Percentiles rank a stretch among this genome's conserved stretches.
phyloP scores from a whole-genome alignment of 2,329 filamentous ascomycete species.

The Fusarium mexicanum region DNA sequence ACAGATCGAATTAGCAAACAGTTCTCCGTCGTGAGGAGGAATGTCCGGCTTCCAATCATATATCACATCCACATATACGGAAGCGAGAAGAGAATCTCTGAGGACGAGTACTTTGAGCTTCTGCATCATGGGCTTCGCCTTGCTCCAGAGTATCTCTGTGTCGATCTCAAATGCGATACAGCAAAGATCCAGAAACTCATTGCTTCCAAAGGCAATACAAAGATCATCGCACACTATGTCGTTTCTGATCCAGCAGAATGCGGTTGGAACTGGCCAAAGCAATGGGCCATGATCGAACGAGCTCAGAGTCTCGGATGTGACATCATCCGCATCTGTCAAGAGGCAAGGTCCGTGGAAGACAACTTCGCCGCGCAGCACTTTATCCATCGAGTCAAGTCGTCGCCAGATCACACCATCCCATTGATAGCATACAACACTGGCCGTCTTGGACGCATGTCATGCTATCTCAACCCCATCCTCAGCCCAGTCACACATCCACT shows the following conservation, averaged over 20 bases:
- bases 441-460: neutral
- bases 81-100: fast-evolving
- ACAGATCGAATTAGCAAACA: neutral
- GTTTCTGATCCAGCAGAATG: neutral
- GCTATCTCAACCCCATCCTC: neutral
- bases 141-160: neutral
- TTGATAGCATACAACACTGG: slow-evolving; percentile 5
- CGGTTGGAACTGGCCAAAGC: neutral
- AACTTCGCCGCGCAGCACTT: slow-evolving; percentile 3
- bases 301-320: slow-evolving; percentile 1
- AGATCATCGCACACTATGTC: neutral
- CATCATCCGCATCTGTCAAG: neutral
- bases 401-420: neutral
- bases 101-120: neutral
- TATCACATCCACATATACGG: neutral
- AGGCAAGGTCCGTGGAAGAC: neutral
- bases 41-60: neutral
- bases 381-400: neutral
- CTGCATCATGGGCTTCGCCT: neutral
- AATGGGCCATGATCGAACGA: neutral
- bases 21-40: neutral
- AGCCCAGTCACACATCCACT: slow-evolving; percentile 4
- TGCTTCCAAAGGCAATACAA: neutral
- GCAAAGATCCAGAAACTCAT: neutral
- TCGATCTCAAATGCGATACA: neutral